Evolutionary conservation across 768 basidiomycete genomes (phyloP).

Genomic region (Butyriboletus loyo): DNA sequence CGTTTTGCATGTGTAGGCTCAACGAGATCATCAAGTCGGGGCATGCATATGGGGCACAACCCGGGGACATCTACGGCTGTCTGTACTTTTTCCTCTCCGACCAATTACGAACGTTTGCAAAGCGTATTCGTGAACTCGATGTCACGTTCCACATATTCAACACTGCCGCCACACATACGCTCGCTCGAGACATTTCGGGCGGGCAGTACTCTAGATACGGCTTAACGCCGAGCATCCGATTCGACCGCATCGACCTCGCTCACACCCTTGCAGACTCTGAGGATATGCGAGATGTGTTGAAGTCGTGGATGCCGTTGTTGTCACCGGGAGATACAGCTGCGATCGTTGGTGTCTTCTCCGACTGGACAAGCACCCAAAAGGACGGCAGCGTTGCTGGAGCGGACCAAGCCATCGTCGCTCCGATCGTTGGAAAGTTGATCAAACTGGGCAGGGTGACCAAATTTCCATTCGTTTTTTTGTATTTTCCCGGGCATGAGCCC

Average conservation of each 20-base stretch:
- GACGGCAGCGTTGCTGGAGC: constrained; percentile 13
- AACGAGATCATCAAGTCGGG: constrained; percentile 39
- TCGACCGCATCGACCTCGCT: constrained; percentile 45
- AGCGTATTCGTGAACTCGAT: constrained; percentile 36
- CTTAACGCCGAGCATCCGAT: constrained; percentile 28
- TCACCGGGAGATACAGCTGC: constrained; percentile 26
- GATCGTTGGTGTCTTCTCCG: constrained; percentile 42
- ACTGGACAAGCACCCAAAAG: constrained; percentile 32
- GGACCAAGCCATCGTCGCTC: constrained; percentile 6
- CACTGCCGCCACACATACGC: constrained; percentile 37
- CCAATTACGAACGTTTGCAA: constrained; percentile 37
- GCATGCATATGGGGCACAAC: constrained; percentile 30
- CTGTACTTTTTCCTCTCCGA: constrained; percentile 44
- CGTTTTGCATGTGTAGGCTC: constrained; percentile 28
- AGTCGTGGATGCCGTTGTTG: constrained; percentile 38
- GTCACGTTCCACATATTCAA: constrained; percentile 34
- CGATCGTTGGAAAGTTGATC: constrained; percentile 13
- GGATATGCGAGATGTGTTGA: constrained; percentile 29
- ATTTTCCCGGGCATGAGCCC: neutral
- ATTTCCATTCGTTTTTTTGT: neutral
- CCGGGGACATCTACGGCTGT: constrained; percentile 46
- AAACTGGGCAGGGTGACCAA: constrained; percentile 21
- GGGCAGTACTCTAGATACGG: constrained; percentile 20
- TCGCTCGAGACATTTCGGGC: constrained; percentile 37
- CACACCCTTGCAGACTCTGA: constrained; percentile 37